Percentiles rank a stretch among this genome's conserved stretches.
Evolutionary conservation across 768 basidiomycete species (phyloP).

Genomic region (Amanita polypyramis): DNA sequence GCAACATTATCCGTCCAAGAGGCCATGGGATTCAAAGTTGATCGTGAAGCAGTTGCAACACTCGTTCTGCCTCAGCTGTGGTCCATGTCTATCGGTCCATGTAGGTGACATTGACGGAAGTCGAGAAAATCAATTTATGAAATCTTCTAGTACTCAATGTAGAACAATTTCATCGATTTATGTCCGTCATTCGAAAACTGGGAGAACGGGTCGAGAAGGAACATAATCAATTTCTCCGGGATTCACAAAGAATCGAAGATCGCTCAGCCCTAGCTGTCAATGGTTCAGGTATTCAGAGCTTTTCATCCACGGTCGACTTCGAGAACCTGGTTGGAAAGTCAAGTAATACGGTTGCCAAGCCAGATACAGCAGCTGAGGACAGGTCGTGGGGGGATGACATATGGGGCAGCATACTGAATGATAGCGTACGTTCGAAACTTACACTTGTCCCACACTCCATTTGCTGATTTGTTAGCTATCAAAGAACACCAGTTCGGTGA

Average conservation of each 20-base stretch:
- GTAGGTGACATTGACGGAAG: slow-evolving; percentile 32
- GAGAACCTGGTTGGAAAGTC: slow-evolving; percentile 71
- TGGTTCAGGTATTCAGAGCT: slow-evolving; percentile 24
- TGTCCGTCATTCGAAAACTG: slow-evolving; percentile 68
- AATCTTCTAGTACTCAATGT: slow-evolving; percentile 53
- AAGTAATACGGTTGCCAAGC: slow-evolving; percentile 32
- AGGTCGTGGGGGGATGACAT: slow-evolving; percentile 72
- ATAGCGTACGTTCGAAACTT: slow-evolving; percentile 17
- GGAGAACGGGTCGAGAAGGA: slow-evolving; percentile 87
- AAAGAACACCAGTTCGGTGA: background rate
- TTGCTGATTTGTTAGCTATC: slow-evolving; percentile 10
- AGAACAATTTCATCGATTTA: slow-evolving; percentile 88
- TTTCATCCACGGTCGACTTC: slow-evolving; percentile 64
- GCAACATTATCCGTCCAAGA: slow-evolving; percentile 86
- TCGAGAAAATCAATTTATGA: slow-evolving; percentile 2
- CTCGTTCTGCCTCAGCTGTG: slow-evolving; percentile 87
- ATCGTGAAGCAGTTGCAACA: slow-evolving; percentile 85
- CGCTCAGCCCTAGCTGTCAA: slow-evolving; percentile 41
- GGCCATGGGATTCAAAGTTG: slow-evolving; percentile 92
- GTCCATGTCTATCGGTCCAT: slow-evolving; percentile 95
- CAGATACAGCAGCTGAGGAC: slow-evolving; percentile 29
- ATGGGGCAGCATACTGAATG: slow-evolving; percentile 71
- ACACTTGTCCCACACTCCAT: background rate
- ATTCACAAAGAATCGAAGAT: slow-evolving; percentile 86
- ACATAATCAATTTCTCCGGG: slow-evolving; percentile 85